Evolutionary conservation across 129 eudicot species (phyloP).

Genomic region (Flaveria bidentis): DNA sequence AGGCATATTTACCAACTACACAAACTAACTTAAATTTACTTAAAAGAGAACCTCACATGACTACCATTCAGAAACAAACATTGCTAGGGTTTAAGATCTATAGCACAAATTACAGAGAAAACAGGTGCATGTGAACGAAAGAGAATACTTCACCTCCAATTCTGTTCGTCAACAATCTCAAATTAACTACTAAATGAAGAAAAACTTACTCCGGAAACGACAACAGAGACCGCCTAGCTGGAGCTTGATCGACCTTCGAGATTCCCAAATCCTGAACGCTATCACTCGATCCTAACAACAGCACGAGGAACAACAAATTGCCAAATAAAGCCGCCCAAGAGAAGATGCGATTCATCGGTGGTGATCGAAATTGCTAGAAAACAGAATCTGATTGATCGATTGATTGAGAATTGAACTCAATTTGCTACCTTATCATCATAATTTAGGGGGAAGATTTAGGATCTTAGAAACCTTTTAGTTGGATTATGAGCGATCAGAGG

Average conservation of each 20-base stretch:
- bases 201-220: conserved; percentile 44
- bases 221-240: conserved; percentile 50
- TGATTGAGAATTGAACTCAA: conserved; percentile 23
- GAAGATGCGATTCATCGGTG: conserved; percentile 22
- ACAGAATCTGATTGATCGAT: conserved; percentile 6
- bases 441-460: conserved; percentile 1
- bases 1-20: conserved; percentile 10
- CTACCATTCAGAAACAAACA: background rate
- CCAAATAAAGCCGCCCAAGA: background rate
- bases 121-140: conserved; percentile 4
- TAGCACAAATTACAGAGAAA: background rate
- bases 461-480: background rate
- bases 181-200: background rate
- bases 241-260: conserved; percentile 26
- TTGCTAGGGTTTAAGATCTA: background rate
- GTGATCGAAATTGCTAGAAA: conserved; percentile 1
- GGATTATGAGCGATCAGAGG: conserved; percentile 17
- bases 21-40: background rate
- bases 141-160: conserved; percentile 1
- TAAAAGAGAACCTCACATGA: background rate
- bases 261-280: conserved; percentile 27
- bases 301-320: background rate
- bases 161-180: background rate
- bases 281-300: conserved; percentile 35
- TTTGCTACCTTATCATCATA: conserved; percentile 4